Conservation (phyloP, 148 eudicot species). For the Vaccinium darrowii region DNA sequence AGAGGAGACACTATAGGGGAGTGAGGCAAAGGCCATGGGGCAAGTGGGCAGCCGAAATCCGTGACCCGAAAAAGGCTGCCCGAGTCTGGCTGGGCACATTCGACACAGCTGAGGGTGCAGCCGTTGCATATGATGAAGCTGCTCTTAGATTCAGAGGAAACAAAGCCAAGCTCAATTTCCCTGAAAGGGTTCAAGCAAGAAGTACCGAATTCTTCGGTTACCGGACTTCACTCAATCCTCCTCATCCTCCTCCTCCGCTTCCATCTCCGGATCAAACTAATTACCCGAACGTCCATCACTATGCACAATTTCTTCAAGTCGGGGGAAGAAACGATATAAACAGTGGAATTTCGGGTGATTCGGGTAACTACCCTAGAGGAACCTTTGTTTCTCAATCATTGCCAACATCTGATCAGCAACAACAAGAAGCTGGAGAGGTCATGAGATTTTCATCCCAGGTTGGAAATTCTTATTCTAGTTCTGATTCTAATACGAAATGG, state of each 20-base stretch:
- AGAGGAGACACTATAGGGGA: conserved; percentile 14
- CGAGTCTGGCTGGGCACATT: conserved; percentile 2
- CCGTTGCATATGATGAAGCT: background rate
- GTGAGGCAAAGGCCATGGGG: conserved; percentile 16
- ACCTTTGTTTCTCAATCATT: background rate
- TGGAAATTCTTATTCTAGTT: background rate
- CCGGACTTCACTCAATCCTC: background rate
- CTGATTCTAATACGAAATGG: background rate
- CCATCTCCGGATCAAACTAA: background rate
- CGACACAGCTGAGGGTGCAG: background rate
- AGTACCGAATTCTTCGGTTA: background rate
- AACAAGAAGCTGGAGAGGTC: background rate
- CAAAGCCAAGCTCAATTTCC: conserved; percentile 9
- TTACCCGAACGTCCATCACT: background rate
- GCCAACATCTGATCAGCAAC: background rate
- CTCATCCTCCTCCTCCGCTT: background rate
- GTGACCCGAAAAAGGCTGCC: conserved; percentile 7
- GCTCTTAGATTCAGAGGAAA: conserved; percentile 9
- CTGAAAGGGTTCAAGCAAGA: background rate
- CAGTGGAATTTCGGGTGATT: background rate
- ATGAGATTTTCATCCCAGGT: background rate
- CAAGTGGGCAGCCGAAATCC: conserved; percentile 11
- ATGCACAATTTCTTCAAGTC: background rate
- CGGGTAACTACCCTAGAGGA: background rate
- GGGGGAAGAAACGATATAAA: background rate